phyloP scores from a whole-genome alignment of 179 eudicot species.

The Vitellaria paradoxa region DNA sequence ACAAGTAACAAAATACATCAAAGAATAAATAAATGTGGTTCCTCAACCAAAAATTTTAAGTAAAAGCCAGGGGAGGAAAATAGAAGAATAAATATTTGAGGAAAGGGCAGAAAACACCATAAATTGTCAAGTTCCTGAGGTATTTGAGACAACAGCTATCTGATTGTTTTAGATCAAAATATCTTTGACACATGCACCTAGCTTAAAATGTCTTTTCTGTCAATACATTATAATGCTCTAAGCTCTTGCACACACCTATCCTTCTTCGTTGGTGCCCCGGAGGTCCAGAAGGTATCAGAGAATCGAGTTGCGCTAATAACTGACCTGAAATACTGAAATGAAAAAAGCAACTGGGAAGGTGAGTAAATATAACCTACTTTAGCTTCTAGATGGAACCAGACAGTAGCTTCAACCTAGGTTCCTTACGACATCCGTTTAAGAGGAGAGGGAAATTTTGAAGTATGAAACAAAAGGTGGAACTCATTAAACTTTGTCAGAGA shows the following conservation, averaged over 20 bases:
- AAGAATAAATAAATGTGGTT: no score
- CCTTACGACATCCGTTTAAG: background rate
- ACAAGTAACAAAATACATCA: background rate
- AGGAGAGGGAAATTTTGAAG: background rate
- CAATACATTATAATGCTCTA: background rate
- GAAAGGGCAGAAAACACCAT: background rate
- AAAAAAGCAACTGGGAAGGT: slow-evolving; percentile 13
- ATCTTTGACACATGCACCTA: background rate
- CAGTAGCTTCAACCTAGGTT: background rate
- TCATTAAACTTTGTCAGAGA: background rate
- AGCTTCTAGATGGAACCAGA: background rate
- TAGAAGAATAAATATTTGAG: background rate
- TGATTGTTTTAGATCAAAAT: background rate
- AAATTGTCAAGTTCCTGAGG: slow-evolving; percentile 7
- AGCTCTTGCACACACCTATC: slow-evolving; percentile 50
- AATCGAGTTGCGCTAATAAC: slow-evolving; percentile 63
- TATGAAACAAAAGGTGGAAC: background rate
- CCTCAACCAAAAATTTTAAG: background rate
- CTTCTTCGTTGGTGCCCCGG: slow-evolving; percentile 73
- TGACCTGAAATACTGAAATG: slow-evolving; percentile 63
- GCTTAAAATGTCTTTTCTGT: background rate
- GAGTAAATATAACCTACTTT: background rate
- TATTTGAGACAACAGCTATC: background rate
- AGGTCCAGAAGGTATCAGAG: slow-evolving; percentile 71
- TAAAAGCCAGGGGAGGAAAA: background rate